Percentiles rank a stretch among this genome's conserved stretches.
These are phyloP conservation scores for Backusella luteola DNA, from an alignment of 192 early-diverging fungal species.

Conservation along the genomic window DNA sequence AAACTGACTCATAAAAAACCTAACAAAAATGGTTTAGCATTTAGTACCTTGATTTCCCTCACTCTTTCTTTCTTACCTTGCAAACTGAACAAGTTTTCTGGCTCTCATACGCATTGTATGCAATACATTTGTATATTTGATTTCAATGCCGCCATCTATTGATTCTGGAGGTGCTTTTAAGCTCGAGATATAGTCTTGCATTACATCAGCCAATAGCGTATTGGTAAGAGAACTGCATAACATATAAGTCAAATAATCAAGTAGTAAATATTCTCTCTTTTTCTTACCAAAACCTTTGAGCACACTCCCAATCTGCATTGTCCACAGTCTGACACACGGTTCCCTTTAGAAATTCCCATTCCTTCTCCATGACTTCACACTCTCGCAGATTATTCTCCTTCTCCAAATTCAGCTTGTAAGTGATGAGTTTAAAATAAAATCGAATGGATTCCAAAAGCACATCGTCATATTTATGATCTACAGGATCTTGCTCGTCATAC, in stretches of 20 bases:
- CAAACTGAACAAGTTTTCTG: conserved; percentile 60
- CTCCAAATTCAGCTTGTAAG: conserved; percentile 65
- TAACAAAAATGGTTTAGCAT: conserved; percentile 17
- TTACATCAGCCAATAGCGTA: conserved; percentile 45
- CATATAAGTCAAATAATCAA: not conserved
- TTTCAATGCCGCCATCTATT: conserved; percentile 40
- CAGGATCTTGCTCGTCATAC: conserved; percentile 43
- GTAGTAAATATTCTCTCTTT: not conserved
- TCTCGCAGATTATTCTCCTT: conserved; percentile 61
- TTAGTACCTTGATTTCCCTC: not conserved
- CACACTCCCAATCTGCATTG: conserved; percentile 71
- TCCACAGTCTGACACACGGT: conserved; percentile 67
- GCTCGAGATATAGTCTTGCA: conserved; percentile 44
- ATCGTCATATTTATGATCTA: conserved; percentile 57
- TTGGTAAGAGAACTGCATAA: conserved; percentile 47
- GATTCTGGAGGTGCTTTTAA: conserved; percentile 38
- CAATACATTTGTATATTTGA: conserved; percentile 59
- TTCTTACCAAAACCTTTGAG: conserved; percentile 68
- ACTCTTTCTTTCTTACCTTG: conserved; percentile 41
- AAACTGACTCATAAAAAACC: conserved; percentile 52
- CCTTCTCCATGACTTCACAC: conserved; percentile 77
- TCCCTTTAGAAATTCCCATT: conserved; percentile 77
- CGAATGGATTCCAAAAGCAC: conserved; percentile 69
- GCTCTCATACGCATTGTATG: conserved; percentile 65
- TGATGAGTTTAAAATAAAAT: conserved; percentile 77